Conservation (phyloP, 768 basidiomycete genomes). For the Leccinum subtestaceum region DNA sequence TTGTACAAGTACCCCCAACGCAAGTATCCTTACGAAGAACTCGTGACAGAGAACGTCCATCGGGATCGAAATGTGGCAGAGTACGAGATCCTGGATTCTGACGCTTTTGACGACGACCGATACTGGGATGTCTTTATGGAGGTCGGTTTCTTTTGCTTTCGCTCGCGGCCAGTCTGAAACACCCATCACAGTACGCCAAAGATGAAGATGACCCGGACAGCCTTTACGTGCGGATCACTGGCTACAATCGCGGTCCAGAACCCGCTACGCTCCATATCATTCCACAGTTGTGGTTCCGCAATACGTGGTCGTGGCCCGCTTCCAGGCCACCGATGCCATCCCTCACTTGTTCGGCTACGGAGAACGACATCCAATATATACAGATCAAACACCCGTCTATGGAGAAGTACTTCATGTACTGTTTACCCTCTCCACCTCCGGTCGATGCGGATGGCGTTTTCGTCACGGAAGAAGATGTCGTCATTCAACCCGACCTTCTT, state of each 20-base stretch:
- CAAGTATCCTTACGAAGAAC: constrained; percentile 89
- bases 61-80: constrained; percentile 84
- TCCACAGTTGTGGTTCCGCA: constrained; percentile 96
- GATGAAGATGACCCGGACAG: constrained; percentile 89
- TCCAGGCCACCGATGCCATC: constrained; percentile 65
- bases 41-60: constrained; percentile 80
- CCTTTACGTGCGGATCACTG: constrained; percentile 89
- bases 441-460: constrained; percentile 70
- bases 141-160: constrained; percentile 44
- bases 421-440: constrained; percentile 89
- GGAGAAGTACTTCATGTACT: constrained; percentile 79
- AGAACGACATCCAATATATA: constrained; percentile 55
- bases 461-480: constrained; percentile 60
- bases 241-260: constrained; percentile 96
- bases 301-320: constrained; percentile 94
- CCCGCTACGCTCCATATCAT: constrained; percentile 91
- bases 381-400: constrained; percentile 72
- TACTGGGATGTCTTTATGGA: constrained; percentile 99
- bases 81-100: constrained; percentile 92
- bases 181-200: constrained; percentile 79
- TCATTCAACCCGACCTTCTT: constrained; percentile 70
- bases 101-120: constrained; percentile 84
- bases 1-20: constrained; percentile 98
- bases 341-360: constrained; percentile 50
- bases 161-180: constrained; percentile 4